A percentile compares a stretch with the other conserved stretches of the same genome.
These are phyloP conservation scores for Hordeum marinum DNA, from an alignment of 176 grass and related monocot genomes.

Conservation along the genomic window DNA sequence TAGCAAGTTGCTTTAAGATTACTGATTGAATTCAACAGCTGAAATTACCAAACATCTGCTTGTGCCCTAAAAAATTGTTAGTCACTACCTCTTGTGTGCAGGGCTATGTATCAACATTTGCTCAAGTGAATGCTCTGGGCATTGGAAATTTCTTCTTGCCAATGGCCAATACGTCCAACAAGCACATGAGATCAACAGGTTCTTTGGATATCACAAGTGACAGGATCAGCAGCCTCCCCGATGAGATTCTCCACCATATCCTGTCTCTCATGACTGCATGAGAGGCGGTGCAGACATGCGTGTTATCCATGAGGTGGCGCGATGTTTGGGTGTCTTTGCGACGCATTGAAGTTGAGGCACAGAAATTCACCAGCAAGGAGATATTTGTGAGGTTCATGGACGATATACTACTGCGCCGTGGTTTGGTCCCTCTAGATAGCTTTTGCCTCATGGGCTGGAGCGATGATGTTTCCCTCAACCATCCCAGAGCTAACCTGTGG, in stretches of 20 bases:
- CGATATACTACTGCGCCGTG: background rate
- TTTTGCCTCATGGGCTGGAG: background rate
- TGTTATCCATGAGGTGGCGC: background rate
- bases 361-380: background rate
- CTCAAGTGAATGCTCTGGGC: background rate
- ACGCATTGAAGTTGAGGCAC: background rate
- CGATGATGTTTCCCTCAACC: background rate
- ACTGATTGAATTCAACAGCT: background rate
- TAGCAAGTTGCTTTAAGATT: background rate
- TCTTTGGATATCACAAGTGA: background rate
- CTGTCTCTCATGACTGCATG: slow-evolving; percentile 1
- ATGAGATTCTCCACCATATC: slow-evolving; percentile 6
- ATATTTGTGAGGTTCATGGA: slow-evolving; percentile 8
- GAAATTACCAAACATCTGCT: background rate
- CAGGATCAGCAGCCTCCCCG: background rate
- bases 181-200: background rate
- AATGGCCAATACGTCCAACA: background rate
- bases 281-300: background rate
- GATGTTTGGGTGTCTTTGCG: background rate
- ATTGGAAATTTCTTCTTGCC: background rate
- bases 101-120: background rate
- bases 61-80: background rate
- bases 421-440: background rate
- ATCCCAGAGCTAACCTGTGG: background rate
- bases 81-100: background rate